Evolutionary conservation across 2,329 filamentous ascomycete genomes (phyloP).

Genomic region (Calonectria henricotiae): DNA sequence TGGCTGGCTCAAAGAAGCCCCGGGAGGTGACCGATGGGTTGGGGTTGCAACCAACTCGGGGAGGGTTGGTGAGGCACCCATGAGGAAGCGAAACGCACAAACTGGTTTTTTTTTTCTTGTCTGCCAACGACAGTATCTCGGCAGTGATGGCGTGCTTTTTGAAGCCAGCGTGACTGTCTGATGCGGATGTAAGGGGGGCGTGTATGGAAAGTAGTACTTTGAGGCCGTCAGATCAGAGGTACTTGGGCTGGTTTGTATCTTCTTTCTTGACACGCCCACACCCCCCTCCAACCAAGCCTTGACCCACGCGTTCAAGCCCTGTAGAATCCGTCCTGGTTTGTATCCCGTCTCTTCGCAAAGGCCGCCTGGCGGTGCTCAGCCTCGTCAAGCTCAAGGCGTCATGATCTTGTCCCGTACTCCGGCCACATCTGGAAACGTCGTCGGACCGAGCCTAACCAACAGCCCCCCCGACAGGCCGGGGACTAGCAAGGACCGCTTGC

Average conservation of each 20-base stretch:
- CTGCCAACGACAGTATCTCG: slow-evolving; percentile 21
- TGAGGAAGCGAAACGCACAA: slow-evolving; percentile 18
- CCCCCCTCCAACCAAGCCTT: slow-evolving; percentile 15
- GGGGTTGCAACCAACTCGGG: slow-evolving; percentile 44
- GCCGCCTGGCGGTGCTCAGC: slow-evolving; percentile 19
- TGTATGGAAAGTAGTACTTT: slow-evolving; percentile 38
- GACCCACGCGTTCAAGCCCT: slow-evolving; percentile 42
- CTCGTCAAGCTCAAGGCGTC: slow-evolving; percentile 43
- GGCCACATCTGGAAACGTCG: slow-evolving; percentile 22
- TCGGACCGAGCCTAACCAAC: slow-evolving; percentile 16
- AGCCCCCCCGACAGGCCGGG: slow-evolving; percentile 23
- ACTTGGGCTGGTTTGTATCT: slow-evolving; percentile 36
- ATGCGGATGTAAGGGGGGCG: slow-evolving; percentile 15
- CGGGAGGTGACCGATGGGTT: slow-evolving; percentile 45
- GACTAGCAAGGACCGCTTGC: slow-evolving; percentile 12
- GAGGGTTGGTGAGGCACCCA: slow-evolving; percentile 19
- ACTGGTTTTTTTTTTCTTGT: slow-evolving; percentile 24
- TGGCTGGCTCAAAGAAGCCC: slow-evolving; percentile 25
- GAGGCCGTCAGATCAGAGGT: slow-evolving; percentile 46
- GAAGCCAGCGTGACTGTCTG: slow-evolving; percentile 12
- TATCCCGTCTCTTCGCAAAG: not conserved
- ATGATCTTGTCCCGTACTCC: slow-evolving; percentile 19
- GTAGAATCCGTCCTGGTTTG: slow-evolving; percentile 2
- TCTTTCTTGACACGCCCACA: slow-evolving; percentile 8
- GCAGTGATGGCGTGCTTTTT: slow-evolving; percentile 32